Percentiles rank a stretch among this genome's conserved stretches.
Conservation (phyloP, 176 grass and related monocot genomes). For the Eleusine indica region DNA sequence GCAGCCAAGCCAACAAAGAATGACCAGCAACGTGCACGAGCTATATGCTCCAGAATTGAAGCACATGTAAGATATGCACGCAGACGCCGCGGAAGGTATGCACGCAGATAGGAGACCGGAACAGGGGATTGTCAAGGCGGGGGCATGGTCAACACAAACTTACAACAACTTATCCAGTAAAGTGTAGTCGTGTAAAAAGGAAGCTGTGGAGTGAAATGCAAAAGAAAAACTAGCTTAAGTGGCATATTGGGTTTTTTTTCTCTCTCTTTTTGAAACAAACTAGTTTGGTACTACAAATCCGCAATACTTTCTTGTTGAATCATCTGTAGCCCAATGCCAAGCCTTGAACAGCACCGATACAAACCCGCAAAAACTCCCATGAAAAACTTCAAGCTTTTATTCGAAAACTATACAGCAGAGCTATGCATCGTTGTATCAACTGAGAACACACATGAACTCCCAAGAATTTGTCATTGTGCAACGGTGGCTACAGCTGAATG, state of each 20-base stretch:
- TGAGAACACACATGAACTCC: not conserved
- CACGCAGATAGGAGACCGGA: no score
- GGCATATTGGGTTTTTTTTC: not conserved
- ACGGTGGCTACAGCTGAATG: not conserved
- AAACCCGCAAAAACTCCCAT: not conserved
- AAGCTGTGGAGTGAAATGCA: no score
- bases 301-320: not conserved
- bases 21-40: not conserved
- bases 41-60: not conserved
- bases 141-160: no score
- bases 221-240: not conserved
- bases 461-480: slow-evolving; percentile 23
- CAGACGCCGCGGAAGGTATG: no score
- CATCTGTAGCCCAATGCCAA: slow-evolving; percentile 7
- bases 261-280: not conserved
- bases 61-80: no score
- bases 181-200: no score
- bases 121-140: no score
- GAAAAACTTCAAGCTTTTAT: no score
- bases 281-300: not conserved
- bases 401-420: not conserved
- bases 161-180: no score
- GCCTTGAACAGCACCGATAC: not conserved
- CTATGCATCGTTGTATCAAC: not conserved
- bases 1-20: slow-evolving; percentile 34